Evolutionary conservation across 129 eudicot genomes (phyloP).

Genomic region (Solidago caesia): DNA sequence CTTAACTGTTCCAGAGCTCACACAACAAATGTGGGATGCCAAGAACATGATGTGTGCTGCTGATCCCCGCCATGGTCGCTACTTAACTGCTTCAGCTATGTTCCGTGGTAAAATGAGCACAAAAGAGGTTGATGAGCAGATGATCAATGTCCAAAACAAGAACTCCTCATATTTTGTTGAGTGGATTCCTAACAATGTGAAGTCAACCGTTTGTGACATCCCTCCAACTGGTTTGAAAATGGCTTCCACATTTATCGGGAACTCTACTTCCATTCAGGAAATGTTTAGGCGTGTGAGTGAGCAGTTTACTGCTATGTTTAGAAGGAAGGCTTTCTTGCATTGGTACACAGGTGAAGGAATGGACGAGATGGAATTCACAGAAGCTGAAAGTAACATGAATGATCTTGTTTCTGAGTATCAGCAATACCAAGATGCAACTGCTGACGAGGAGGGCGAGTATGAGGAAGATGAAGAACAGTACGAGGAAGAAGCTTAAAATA

Average conservation of each 20-base stretch:
- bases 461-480: conserved; percentile 58
- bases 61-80: conserved; percentile 72
- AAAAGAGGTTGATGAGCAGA: conserved; percentile 70
- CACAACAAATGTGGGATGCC: conserved; percentile 80
- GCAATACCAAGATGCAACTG: conserved; percentile 83
- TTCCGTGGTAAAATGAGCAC: conserved; percentile 81
- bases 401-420: conserved; percentile 75
- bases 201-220: conserved; percentile 75
- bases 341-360: conserved; percentile 81
- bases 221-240: conserved; percentile 70
- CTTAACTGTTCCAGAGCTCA: conserved; percentile 70
- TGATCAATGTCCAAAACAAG: conserved; percentile 83
- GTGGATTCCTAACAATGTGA: conserved; percentile 81
- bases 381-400: conserved; percentile 75
- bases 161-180: conserved; percentile 80
- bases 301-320: conserved; percentile 77
- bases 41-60: conserved; percentile 81
- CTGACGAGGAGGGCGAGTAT: conserved; percentile 69
- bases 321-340: conserved; percentile 81
- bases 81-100: conserved; percentile 74
- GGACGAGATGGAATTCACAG: conserved; percentile 77
- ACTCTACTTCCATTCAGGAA: conserved; percentile 70
- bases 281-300: conserved; percentile 69
- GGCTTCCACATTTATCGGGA: conserved; percentile 69
- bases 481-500: conserved; percentile 40